Conservation (phyloP, 345 rosid genomes). For the Pseudoturritis turrita region DNA sequence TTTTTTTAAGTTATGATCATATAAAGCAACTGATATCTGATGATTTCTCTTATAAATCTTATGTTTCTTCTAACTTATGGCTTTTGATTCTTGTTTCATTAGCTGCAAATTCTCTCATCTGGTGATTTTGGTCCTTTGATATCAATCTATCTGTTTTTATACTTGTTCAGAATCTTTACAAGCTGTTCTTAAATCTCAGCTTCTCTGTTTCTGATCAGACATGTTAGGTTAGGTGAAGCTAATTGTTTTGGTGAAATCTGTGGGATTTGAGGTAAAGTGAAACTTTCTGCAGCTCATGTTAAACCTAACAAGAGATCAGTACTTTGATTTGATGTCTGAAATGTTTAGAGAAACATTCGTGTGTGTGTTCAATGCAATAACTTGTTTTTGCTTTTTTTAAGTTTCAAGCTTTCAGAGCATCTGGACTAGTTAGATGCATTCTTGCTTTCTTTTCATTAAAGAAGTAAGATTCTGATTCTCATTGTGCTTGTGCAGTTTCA, state of each 20-base stretch:
- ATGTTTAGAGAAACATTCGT: background rate
- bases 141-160: background rate
- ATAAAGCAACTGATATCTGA: constrained; percentile 4
- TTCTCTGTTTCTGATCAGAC: background rate
- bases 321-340: constrained; percentile 2
- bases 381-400: background rate
- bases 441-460: background rate
- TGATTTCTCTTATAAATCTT: constrained; percentile 2
- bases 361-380: background rate
- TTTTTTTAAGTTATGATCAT: constrained; percentile 13
- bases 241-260: background rate
- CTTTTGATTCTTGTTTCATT: background rate
- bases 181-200: background rate
- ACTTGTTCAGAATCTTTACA: background rate
- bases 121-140: background rate
- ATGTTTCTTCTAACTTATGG: background rate
- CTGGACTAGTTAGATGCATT: background rate
- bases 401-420: background rate
- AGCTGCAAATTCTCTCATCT: background rate
- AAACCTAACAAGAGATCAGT: background rate
- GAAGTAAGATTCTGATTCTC: background rate
- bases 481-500: background rate
- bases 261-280: background rate
- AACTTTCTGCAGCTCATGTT: background rate
- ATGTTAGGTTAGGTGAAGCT: background rate